These are phyloP conservation scores for Hippophae gyantsensis DNA, from an alignment of 306 rosid species.

Conservation along the genomic window DNA sequence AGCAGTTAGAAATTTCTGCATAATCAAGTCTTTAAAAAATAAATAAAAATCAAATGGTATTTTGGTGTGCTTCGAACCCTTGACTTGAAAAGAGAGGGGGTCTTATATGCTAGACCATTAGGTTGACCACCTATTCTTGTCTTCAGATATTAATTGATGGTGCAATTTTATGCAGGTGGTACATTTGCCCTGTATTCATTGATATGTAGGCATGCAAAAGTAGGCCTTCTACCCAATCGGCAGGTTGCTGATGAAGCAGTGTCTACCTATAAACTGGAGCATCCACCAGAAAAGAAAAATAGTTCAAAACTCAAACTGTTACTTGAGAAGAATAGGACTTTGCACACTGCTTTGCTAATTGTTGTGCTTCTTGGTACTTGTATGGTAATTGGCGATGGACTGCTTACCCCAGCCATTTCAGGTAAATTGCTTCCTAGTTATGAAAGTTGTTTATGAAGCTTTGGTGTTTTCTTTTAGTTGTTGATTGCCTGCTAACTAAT, in stretches of 20 bases:
- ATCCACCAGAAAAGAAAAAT: constrained; percentile 50
- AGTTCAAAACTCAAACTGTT: constrained; percentile 50
- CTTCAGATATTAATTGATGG: constrained; percentile 13
- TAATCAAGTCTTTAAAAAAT: background rate
- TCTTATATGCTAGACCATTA: no score
- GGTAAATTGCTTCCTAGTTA: constrained; percentile 36
- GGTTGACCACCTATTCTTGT: background rate
- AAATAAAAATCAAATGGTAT: no score
- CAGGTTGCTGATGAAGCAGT: constrained; percentile 82
- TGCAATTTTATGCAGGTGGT: constrained; percentile 61
- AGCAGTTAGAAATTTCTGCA: constrained; percentile 3
- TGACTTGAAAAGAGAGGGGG: no score
- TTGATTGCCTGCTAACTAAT: constrained; percentile 9
- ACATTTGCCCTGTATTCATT: constrained; percentile 94
- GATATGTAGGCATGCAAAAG: constrained; percentile 92
- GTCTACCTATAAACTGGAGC: constrained; percentile 75
- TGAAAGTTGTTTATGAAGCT: background rate
- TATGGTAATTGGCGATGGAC: constrained; percentile 99
- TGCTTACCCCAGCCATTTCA: constrained; percentile 95
- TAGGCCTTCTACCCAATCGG: constrained; percentile 76
- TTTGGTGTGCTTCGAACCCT: no score
- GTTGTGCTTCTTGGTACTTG: constrained; percentile 99
- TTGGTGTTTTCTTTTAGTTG: background rate
- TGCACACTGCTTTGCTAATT: constrained; percentile 78
- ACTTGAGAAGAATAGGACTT: constrained; percentile 70